phyloP scores from a whole-genome alignment of 2,329 filamentous ascomycete genomes.

The Rosellinia necatrix region DNA sequence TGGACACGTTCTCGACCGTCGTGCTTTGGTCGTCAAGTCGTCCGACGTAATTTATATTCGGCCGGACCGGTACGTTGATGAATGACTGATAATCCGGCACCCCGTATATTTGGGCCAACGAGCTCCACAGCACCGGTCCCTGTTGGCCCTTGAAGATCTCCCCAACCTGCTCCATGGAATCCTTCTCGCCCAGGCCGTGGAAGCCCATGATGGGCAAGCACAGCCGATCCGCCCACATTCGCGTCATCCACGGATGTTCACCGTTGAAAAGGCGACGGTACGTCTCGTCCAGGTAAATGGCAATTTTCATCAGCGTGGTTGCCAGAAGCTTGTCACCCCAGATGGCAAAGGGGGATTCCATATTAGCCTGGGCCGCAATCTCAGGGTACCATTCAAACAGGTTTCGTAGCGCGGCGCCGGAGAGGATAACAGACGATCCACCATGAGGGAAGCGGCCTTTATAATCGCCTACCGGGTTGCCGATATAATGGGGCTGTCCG shows the following conservation, averaged over 20 bases:
- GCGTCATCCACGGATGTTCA: constrained; percentile 54
- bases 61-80: constrained; percentile 43
- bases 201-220: constrained; percentile 61
- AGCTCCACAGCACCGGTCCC: constrained; percentile 53
- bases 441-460: constrained; percentile 61
- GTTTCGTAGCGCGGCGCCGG: constrained; percentile 52
- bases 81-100: constrained; percentile 47
- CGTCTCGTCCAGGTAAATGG: constrained; percentile 59
- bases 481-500: constrained; percentile 54
- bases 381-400: constrained; percentile 50
- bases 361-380: constrained; percentile 50
- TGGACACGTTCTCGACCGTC: constrained; percentile 44
- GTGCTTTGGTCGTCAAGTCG: constrained; percentile 50
- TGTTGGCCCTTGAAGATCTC: constrained; percentile 45
- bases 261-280: constrained; percentile 62
- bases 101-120: constrained; percentile 56
- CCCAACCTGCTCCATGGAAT: constrained; percentile 52
- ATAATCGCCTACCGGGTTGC: constrained; percentile 62
- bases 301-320: constrained; percentile 56
- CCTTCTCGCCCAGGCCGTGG: constrained; percentile 52
- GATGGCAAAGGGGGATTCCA: constrained; percentile 54
- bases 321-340: constrained; percentile 61
- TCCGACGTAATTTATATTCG: constrained; percentile 56
- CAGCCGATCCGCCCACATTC: constrained; percentile 54
- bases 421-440: constrained; percentile 59